phyloP scores from a whole-genome alignment of 2,329 filamentous ascomycete genomes.

The Talaromyces sp. region DNA sequence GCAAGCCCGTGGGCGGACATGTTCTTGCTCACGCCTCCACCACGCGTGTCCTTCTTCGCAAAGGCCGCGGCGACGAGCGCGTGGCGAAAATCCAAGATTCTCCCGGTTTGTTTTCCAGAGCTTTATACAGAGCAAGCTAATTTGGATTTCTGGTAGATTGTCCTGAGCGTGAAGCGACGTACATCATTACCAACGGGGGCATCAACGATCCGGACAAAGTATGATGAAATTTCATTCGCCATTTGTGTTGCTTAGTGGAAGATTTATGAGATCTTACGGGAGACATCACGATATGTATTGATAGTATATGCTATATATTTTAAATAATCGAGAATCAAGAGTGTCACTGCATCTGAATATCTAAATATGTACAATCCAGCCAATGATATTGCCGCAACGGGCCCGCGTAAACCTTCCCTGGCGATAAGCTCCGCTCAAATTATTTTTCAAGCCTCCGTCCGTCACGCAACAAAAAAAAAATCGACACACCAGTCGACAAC shows the following conservation, averaged over 20 bases:
- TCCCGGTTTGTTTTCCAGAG: constrained; percentile 46
- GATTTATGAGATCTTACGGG: background rate
- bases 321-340: background rate
- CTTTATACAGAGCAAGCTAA: background rate
- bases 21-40: constrained; percentile 65
- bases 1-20: constrained; percentile 63
- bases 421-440: background rate
- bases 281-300: background rate
- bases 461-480: background rate
- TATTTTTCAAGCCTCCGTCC: background rate
- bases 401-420: background rate
- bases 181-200: constrained; percentile 64
- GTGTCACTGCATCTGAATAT: background rate
- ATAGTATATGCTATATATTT: background rate
- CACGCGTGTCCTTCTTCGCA: constrained; percentile 61
- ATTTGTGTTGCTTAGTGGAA: background rate
- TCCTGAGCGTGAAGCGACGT: constrained; percentile 63
- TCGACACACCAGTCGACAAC: background rate
- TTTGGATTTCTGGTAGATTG: constrained; percentile 47
- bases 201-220: constrained; percentile 64
- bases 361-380: background rate
- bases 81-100: constrained; percentile 66
- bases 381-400: background rate
- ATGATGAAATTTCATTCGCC: constrained; percentile 22
- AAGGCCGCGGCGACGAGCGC: constrained; percentile 64